Percentiles rank a stretch among this genome's conserved stretches.
These are phyloP conservation scores for Salix suchowensis DNA, from an alignment of 345 rosid genomes.

Conservation along the genomic window DNA sequence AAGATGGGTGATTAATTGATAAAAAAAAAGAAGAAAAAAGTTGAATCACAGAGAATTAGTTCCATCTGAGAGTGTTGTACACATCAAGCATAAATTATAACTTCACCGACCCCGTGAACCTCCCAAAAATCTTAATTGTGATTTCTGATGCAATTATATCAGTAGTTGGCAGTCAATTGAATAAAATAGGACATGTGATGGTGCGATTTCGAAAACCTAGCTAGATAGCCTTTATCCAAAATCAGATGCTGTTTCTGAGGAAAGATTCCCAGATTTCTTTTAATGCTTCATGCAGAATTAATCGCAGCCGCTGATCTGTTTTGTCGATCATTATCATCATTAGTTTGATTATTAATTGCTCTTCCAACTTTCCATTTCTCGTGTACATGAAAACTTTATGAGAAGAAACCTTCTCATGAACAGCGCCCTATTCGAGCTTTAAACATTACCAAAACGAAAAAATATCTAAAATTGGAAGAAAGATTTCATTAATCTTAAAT, in stretches of 20 bases:
- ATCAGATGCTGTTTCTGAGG: neutral
- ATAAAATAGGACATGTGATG: slow-evolving; percentile 3
- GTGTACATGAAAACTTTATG: neutral
- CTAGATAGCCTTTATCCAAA: neutral
- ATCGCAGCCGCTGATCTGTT: neutral
- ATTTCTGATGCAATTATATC: neutral
- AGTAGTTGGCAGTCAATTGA: slow-evolving; percentile 12
- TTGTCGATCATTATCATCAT: slow-evolving; percentile 4
- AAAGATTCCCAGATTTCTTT: neutral
- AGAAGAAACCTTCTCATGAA: neutral
- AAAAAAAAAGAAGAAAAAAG: too few relatives aligned
- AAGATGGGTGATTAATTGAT: too few relatives aligned
- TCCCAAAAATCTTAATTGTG: neutral
- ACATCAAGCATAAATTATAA: neutral
- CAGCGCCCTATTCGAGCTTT: neutral
- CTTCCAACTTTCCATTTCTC: slow-evolving; percentile 1
- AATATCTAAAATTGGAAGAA: neutral
- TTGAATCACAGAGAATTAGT: too few relatives aligned
- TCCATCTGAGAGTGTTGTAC: too few relatives aligned
- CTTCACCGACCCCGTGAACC: neutral
- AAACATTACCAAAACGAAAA: neutral
- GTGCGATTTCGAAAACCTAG: neutral
- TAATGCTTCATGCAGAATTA: neutral
- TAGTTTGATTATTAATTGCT: neutral
- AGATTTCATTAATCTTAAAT: neutral